phyloP scores from a whole-genome alignment of 108 stramenopile genomes.

The Pelagomonas calceolata region DNA sequence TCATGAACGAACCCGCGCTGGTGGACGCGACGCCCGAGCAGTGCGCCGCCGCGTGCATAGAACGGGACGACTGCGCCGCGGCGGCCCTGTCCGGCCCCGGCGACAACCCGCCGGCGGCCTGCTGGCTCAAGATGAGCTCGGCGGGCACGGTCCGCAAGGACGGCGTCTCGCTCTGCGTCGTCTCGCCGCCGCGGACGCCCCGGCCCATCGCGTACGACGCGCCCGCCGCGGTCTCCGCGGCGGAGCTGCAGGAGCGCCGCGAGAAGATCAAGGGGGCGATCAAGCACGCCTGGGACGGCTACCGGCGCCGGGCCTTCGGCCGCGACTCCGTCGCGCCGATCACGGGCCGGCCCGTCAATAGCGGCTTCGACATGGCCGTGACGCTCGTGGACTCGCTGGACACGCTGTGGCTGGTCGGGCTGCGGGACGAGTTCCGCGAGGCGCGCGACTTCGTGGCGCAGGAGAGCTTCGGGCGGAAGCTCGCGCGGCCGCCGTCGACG shows the following conservation, averaged over 20 bases:
- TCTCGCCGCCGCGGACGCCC: too few relatives aligned
- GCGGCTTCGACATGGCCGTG: slow-evolving; percentile 79
- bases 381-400: slow-evolving; percentile 87
- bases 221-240: too few relatives aligned
- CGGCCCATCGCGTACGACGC: too few relatives aligned
- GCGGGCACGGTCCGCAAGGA: neutral
- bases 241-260: neutral
- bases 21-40: neutral
- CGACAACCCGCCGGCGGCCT: neutral
- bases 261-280: slow-evolving; percentile 50
- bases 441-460: slow-evolving; percentile 68
- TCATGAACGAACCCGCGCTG: neutral
- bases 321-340: slow-evolving; percentile 63
- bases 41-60: neutral
- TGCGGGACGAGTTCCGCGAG: slow-evolving; percentile 80
- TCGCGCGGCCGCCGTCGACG: slow-evolving; percentile 7
- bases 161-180: neutral
- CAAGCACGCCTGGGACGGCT: slow-evolving; percentile 55
- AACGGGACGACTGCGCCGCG: neutral
- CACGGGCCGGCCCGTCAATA: slow-evolving; percentile 28
- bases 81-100: neutral
- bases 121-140: neutral
- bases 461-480: neutral
- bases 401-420: slow-evolving; percentile 88
- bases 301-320: slow-evolving; percentile 51